Evolutionary conservation across 805 yeast species (phyloP), one percentile per base, ranked within the genome.

Genomic region (Nakazawaea molendinolei): DNA sequence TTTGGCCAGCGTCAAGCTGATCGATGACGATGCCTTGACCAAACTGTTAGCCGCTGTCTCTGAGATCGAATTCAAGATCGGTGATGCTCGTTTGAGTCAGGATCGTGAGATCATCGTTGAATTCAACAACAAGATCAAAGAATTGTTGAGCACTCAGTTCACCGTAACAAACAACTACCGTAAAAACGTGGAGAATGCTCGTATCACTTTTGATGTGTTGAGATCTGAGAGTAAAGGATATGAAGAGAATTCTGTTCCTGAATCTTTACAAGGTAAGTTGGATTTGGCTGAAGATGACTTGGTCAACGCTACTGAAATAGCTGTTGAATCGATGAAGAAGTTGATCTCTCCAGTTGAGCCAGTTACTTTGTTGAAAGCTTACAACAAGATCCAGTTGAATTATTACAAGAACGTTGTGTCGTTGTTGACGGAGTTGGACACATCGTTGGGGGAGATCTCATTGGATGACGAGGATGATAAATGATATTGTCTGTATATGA

Each of bases 251-350:
- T 7, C 27, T 10, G 58, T 70, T 29, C 55, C 75, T 15, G 82
- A 74, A 36, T 65, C 62, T 28, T 67, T 77, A 45, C 62, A 64
- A 42, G 69, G 67, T 44, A 74, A 71, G 37, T 60, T 74, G 45
- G 78, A 76, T 41, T 53, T 61, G 13, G 66, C 67, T 42, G 95
- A 84, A 56, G 95, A 84, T 52, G 90, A 81, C 43, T 71, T 84
- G 45, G 92, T 84, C 23, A 73, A 78, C 46, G 85, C 86, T 18
- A 83, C 87, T 4, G 80, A 82, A 39, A 62, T 69, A 19, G 92
- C 95, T 0, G 92, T 82, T n/a, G 73, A 75, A 47, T 75, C 77
- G 36, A 82, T 84, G 92, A 76, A 80, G 55, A 74, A 69, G 45
- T 63, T 84, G 38, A 74, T 84, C 45, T 74, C 71, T 43, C 86